Base-by-base conservation (phyloP, 371 early-diverging fungal species). In the Circinella minor region DNA sequence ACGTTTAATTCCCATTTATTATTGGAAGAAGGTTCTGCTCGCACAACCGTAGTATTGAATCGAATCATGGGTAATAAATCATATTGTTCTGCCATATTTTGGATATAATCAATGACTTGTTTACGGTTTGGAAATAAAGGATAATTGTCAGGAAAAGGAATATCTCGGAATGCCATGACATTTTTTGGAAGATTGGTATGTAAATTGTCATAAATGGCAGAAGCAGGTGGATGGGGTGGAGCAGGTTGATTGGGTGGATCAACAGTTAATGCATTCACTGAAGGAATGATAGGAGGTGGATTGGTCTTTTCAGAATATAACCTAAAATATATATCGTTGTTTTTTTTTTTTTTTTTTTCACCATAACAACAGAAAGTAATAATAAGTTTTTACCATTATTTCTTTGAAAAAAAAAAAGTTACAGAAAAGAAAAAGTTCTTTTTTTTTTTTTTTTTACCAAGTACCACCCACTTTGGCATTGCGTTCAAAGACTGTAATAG, bases 111-210 rank as follows among this genome's bases (percentile, higher is more conserved):
- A 13, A 78, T 69, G 4, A 91, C 86, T 3, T 79, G 73, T 0
- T 15, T 36, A 70, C 83, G 85, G 7, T 68, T 20, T 3, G 90
- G 88, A 60, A 82, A 89, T n/a, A 76, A 17, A 1, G 81, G 81
- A 0, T 72, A 69, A 3, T 74, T 61, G 4, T 62, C 18, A 0
- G 81, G 79, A 64, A 88, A 89, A 0, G 84, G 78, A 15, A 74
- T 64, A 66, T 85, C 88, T 9, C 81, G 78, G 62, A 78, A 89
- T 47, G 76, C 72, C 91, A 91, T 91, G 17, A 89, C 81, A 27
- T 77, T 74, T 4, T 73, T 80, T 15, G 91, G 87, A 14, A 91
- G 70, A 67, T 91, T 91, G n/a, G 90, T 87, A 55, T 77, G 83
- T 4, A 91, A 74, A n/a, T 79, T 72, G 27, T 78, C 76, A 71